Evolutionary conservation across 345 rosid species (phyloP).

Genomic region (Toxicodendron radicans): DNA sequence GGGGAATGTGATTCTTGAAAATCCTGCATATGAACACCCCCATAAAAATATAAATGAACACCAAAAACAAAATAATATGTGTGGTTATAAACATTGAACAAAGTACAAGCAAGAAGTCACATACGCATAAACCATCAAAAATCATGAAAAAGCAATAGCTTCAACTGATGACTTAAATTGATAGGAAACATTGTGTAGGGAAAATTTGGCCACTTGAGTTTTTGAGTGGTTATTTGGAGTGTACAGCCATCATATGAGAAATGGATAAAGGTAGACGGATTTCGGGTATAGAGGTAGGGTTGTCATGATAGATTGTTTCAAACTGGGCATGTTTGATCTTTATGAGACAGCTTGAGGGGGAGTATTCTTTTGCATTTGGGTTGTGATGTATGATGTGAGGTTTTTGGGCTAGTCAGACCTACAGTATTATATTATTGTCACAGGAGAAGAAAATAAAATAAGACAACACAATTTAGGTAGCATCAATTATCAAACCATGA

Average conservation of each 20-base stretch:
- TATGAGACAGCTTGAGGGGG: too few species aligned
- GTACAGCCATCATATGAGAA: too few species aligned
- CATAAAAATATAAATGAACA: background rate
- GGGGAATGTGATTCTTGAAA: conserved; percentile 70
- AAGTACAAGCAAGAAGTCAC: background rate
- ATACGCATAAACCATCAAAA: background rate
- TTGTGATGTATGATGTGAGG: too few species aligned
- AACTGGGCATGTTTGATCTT: background rate
- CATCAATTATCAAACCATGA: conserved; percentile 85
- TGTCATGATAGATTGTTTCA: background rate
- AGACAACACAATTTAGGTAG: conserved; percentile 14
- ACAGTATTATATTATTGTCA: background rate
- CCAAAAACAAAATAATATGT: background rate
- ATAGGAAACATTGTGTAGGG: too few species aligned
- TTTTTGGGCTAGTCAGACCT: too few species aligned
- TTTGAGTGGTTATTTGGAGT: too few species aligned
- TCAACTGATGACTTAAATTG: background rate
- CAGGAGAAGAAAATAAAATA: background rate
- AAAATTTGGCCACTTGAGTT: too few species aligned
- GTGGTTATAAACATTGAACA: background rate
- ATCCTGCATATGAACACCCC: conserved; percentile 49
- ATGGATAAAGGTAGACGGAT: too few species aligned
- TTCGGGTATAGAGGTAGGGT: too few species aligned
- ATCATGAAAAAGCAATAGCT: background rate
- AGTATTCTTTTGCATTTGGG: too few species aligned